Conservation (phyloP, 176 grass and related monocot genomes). For the Tuctoria greenei region DNA sequence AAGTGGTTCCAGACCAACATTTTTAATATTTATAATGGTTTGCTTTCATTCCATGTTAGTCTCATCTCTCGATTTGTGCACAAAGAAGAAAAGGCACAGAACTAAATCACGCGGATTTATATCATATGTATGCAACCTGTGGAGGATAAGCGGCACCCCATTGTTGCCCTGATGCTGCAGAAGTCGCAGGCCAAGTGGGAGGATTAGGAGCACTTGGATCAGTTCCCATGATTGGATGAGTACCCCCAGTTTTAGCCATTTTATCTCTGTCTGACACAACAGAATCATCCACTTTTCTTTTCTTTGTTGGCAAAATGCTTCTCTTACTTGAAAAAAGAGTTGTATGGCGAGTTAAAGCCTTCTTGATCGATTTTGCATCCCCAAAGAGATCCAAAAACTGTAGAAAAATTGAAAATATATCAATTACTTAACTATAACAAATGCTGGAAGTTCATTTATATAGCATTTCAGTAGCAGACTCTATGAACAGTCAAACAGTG, state of each 20-base stretch:
- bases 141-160: conserved; percentile 68
- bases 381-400: conserved; percentile 98
- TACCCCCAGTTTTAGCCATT: conserved; percentile 54
- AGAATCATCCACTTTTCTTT: conserved; percentile 74
- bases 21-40: not conserved
- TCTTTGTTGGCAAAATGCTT: conserved; percentile 67
- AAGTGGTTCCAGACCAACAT: not conserved
- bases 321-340: conserved; percentile 66
- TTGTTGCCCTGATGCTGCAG: conserved; percentile 58
- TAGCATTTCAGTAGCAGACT: not conserved
- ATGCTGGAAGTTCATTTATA: not conserved
- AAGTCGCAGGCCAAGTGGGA: conserved; percentile 53
- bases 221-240: conserved; percentile 50
- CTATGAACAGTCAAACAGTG: not conserved
- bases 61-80: not conserved
- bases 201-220: conserved; percentile 71
- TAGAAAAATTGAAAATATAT: conserved; percentile 27
- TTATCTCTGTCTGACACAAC: conserved; percentile 73
- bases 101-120: conserved; percentile 20
- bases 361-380: conserved; percentile 83
- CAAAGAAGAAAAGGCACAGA: not conserved
- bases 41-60: not conserved
- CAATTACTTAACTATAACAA: not conserved
- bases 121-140: conserved; percentile 44
- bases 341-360: conserved; percentile 61